Evolutionary conservation across 306 rosid species (phyloP).

Genomic region (Cucumis cinereus): DNA sequence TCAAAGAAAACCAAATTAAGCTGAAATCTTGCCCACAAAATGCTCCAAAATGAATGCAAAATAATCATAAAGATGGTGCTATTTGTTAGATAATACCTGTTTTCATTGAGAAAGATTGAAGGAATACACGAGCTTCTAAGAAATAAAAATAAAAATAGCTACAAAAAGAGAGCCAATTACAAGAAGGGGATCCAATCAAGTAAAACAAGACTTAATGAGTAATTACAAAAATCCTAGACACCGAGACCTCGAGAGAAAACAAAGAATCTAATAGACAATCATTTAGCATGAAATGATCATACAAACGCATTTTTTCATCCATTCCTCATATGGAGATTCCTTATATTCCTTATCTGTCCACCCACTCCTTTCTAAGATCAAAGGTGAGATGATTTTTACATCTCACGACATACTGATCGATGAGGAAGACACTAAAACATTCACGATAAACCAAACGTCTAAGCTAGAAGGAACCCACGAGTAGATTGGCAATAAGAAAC

Average conservation of each 20-base stretch:
- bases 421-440: neutral
- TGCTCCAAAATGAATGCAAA: too few species aligned
- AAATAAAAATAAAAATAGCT: too few species aligned
- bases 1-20: too few species aligned
- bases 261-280: neutral
- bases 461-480: neutral
- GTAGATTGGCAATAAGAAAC: neutral
- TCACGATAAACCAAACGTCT: neutral
- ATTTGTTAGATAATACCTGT: neutral
- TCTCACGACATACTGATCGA: constrained; percentile 12
- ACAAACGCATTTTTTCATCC: constrained; percentile 14
- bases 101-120: neutral
- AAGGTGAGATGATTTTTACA: constrained; percentile 7
- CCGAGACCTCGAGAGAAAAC: neutral
- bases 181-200: neutral
- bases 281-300: constrained; percentile 16
- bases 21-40: too few species aligned
- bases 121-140: neutral
- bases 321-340: neutral
- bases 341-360: too few species aligned
- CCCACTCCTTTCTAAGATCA: neutral
- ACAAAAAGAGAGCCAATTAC: neutral
- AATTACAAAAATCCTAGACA: neutral
- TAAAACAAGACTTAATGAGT: neutral
- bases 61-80: neutral